These are phyloP conservation scores for Salix caprea DNA, from an alignment of 345 rosid genomes.

Conservation along the genomic window DNA sequence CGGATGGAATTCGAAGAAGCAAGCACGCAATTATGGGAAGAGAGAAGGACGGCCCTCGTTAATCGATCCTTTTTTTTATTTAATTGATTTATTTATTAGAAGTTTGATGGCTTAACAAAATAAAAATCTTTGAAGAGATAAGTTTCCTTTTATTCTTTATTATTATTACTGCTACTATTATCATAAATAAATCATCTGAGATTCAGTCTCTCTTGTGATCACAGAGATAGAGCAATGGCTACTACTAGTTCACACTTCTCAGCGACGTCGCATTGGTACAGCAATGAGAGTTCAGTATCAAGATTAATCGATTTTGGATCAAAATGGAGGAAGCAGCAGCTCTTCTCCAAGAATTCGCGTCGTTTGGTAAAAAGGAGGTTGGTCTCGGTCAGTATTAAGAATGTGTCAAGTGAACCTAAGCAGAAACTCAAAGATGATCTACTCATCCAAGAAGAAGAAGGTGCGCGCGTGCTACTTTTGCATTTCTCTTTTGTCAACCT, in stretches of 20 bases:
- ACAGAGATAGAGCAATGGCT: constrained; percentile 13
- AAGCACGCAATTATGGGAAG: no score
- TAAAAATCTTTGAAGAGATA: background rate
- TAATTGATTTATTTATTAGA: no score
- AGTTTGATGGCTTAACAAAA: no score
- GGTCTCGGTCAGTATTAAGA: constrained; percentile 13
- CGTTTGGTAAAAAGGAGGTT: background rate
- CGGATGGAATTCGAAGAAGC: no score
- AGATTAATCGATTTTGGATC: background rate
- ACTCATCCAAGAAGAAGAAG: background rate
- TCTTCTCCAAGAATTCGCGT: constrained; percentile 8
- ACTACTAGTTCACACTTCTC: constrained; percentile 2
- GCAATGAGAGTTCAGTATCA: background rate
- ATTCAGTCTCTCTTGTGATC: background rate
- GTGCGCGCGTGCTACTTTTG: background rate
- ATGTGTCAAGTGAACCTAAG: constrained; percentile 19
- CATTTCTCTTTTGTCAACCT: background rate
- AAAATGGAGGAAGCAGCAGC: constrained; percentile 12
- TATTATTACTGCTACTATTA: no score
- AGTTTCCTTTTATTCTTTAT: background rate
- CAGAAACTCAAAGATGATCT: constrained; percentile 1
- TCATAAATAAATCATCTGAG: background rate
- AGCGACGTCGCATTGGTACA: background rate
- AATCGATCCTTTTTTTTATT: no score
- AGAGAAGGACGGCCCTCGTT: no score